A percentile compares a stretch with the other conserved stretches of the same genome.
These are phyloP conservation scores for Salix purpurea DNA, from an alignment of 345 rosid species.

Conservation along the genomic window DNA sequence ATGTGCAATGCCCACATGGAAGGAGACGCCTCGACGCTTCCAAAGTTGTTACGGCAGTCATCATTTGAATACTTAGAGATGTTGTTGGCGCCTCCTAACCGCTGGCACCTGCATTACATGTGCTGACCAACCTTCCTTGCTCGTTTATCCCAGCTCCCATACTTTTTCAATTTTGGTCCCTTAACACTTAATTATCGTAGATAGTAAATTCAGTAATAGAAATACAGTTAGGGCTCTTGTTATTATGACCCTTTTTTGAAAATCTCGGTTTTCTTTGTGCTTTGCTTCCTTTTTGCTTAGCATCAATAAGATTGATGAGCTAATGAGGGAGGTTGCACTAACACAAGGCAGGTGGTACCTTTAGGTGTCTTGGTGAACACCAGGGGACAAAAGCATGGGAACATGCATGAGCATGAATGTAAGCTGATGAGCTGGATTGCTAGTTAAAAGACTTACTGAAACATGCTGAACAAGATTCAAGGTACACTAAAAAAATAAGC, in stretches of 20 bases:
- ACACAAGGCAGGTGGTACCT: neutral
- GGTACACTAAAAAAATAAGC: neutral
- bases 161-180: no score
- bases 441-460: neutral
- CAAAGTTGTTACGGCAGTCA: no score
- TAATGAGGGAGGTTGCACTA: neutral
- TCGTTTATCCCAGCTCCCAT: no score
- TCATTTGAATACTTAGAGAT: no score
- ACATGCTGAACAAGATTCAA: neutral
- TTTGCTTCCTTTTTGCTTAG: neutral
- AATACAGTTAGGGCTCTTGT: no score
- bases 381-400: neutral
- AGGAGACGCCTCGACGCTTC: no score
- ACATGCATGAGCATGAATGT: neutral
- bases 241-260: neutral
- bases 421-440: neutral
- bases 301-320: neutral
- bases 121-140: no score
- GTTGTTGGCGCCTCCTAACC: no score
- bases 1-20: no score
- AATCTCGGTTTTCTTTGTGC: neutral
- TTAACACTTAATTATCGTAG: no score
- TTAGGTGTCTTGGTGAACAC: neutral
- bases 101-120: no score
- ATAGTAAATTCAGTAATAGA: no score